Evolutionary conservation across 2,329 filamentous ascomycete species (phyloP), one percentile per base, ranked within the genome.

Genomic region (Sporothrix pseudoabietina): DNA sequence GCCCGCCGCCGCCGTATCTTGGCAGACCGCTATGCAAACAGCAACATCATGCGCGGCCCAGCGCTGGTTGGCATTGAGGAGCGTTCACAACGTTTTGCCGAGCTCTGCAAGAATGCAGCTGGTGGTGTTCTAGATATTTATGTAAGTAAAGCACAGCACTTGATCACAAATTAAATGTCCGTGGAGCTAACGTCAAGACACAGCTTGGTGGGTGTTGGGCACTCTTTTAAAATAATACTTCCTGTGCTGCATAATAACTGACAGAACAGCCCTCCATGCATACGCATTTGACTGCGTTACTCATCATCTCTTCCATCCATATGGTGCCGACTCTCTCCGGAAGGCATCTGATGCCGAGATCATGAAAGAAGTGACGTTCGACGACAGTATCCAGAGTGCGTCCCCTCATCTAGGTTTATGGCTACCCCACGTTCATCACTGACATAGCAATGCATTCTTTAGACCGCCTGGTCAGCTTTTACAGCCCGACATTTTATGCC

Each of bases 271-370:
- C 30, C 82, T 92, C 1, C 90, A 92, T 75, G 86, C 90, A 35
- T 92, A 90, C 78, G 90, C 90, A 0, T 88, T 91, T 71, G 90
- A 92, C 78, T 91, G 90, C 77, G 86, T 89, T 39, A 90, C 89
- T 0, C 88, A 91, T 77, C 89, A 91, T 76, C 83, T 92, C n/a
- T 91, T 92, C 78, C 88, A 90, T 72, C 89, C 90, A 0, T 84
- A 88, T 73, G 90, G 90, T 1, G 87, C 88, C 1, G 83, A 89
- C 74, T 90, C 89, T 9, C 83, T 92, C 1, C 82, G 85, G 41
- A 81, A 84, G 22, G 76, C 81, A 44, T 78, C 84, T n/a, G 89
- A 92, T 72, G 86, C 89, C 75, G 84, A 86, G 16, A 87, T 92
- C 79, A 91, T 92, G 90, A 85, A 88, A 72, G 88, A 92, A 77